phyloP scores from a whole-genome alignment of 306 rosid genomes.

The Sophora flavescens region DNA sequence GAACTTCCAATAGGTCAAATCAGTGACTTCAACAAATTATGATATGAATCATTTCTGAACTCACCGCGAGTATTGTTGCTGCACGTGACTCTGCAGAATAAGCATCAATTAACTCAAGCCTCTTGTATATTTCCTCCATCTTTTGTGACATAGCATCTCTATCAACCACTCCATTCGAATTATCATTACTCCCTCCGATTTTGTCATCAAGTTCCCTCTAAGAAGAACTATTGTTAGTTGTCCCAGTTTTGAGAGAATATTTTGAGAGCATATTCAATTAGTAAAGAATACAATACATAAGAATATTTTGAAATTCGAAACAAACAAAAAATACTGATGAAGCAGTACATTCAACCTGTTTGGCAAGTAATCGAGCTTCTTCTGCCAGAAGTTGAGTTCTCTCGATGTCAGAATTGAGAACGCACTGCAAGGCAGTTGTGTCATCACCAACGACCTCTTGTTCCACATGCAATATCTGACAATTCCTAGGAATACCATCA shows the following conservation, averaged over 20 bases:
- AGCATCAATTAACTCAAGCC: conserved; percentile 93
- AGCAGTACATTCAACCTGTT: conserved; percentile 65
- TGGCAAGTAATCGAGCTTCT: conserved; percentile 75
- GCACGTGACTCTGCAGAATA: conserved; percentile 96
- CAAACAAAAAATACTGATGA: not conserved
- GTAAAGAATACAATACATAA: not conserved
- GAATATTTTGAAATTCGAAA: not conserved
- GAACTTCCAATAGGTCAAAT: conserved; percentile 22
- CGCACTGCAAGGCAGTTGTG: conserved; percentile 92
- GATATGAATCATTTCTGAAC: conserved; percentile 48
- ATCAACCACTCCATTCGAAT: conserved; percentile 51
- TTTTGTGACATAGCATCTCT: conserved; percentile 71
- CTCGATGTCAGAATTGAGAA: conserved; percentile 90
- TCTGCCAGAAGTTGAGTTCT: conserved; percentile 83
- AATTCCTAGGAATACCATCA: conserved; percentile 90
- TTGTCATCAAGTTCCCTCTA: conserved; percentile 80
- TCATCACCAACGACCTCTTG: conserved; percentile 94
- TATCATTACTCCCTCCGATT: conserved; percentile 53
- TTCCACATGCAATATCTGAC: conserved; percentile 97
- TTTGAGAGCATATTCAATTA: conserved; percentile 1
- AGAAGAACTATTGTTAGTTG: conserved; percentile 39
- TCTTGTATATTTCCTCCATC: conserved; percentile 91
- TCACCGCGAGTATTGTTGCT: conserved; percentile 95
- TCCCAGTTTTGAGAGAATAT: not conserved
- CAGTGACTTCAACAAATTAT: conserved; percentile 30